Conservation (phyloP, 805 yeast species). For the Schwanniomyces pseudopolymorphus region DNA sequence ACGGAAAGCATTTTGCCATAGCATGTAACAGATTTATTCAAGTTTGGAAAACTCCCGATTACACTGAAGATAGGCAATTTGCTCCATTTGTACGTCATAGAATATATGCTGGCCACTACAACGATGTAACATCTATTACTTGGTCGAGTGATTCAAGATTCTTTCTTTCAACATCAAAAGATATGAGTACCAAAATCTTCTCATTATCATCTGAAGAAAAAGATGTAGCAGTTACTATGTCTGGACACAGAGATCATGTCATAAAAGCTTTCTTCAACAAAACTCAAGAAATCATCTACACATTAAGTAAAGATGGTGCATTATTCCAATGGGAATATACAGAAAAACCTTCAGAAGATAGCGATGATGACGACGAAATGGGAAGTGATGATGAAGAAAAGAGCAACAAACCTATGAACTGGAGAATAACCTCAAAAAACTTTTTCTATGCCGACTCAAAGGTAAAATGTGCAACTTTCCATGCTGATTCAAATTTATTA, state of each 20-base stretch:
- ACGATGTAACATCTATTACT: slow-evolving; percentile 70
- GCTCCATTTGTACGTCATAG: slow-evolving; percentile 93
- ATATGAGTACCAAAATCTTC: slow-evolving; percentile 82
- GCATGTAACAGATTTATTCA: slow-evolving; percentile 82
- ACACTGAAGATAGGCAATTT: slow-evolving; percentile 83
- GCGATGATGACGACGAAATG: slow-evolving; percentile 39
- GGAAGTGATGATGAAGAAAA: slow-evolving; percentile 19
- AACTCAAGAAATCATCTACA: slow-evolving; percentile 87
- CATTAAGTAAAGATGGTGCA: slow-evolving; percentile 94
- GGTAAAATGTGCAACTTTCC: slow-evolving; percentile 82
- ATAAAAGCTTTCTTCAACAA: slow-evolving; percentile 81
- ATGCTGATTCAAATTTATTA: slow-evolving; percentile 64
- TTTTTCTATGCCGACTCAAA: slow-evolving; percentile 71
- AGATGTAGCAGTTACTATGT: slow-evolving; percentile 76
- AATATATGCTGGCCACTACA: slow-evolving; percentile 89
- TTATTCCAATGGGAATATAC: slow-evolving; percentile 88
- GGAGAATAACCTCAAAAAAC: slow-evolving; percentile 82
- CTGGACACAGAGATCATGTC: slow-evolving; percentile 92
- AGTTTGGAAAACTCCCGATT: slow-evolving; percentile 89
- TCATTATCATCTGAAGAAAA: slow-evolving; percentile 68
- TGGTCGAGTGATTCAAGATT: slow-evolving; percentile 94
- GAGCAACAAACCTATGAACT: slow-evolving; percentile 48
- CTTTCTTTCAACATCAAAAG: slow-evolving; percentile 82
- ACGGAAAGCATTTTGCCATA: slow-evolving; percentile 83
- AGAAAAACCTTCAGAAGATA: slow-evolving; percentile 49